Conservation (phyloP, 2,329 filamentous ascomycete genomes). For the Scortechinia acanthostroma region DNA sequence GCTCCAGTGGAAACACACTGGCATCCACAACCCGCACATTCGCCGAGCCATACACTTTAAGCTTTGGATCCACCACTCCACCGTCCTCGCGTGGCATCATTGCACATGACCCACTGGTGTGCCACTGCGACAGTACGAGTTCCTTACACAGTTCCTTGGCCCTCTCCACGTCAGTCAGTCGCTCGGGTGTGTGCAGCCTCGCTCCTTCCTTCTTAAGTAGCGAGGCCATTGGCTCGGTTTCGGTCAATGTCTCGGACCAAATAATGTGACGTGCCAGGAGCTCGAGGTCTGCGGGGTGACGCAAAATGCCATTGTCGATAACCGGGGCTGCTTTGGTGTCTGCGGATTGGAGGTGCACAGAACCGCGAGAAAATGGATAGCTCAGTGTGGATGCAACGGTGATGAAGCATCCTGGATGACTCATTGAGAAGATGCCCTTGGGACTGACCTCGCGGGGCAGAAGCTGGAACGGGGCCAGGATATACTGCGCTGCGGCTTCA, state of each 20-base stretch:
- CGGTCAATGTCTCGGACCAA: conserved; percentile 18
- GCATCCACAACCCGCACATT: conserved; percentile 19
- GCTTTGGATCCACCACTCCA: conserved; percentile 21
- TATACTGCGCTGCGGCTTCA: not conserved
- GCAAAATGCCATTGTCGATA: conserved; percentile 32
- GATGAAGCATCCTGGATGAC: conserved; percentile 12
- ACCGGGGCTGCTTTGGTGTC: conserved; percentile 19
- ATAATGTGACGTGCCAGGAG: conserved; percentile 23
- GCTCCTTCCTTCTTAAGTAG: no score
- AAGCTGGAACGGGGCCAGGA: conserved; percentile 1
- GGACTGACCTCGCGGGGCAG: conserved; percentile 3
- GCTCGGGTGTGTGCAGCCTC: no score
- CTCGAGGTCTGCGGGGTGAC: conserved; percentile 31
- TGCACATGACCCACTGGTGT: conserved; percentile 11
- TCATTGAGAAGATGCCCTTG: not conserved
- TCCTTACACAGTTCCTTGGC: no score
- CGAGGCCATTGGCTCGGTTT: conserved; percentile 15
- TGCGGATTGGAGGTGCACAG: conserved; percentile 26
- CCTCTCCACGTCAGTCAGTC: no score
- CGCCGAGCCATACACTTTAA: conserved; percentile 20
- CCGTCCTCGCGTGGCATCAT: conserved; percentile 30
- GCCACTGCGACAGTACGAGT: not conserved
- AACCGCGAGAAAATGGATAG: conserved; percentile 30
- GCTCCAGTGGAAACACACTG: conserved; percentile 11
- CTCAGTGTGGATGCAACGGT: conserved; percentile 18